Conservation (phyloP, 2,329 filamentous ascomycete genomes). For the Penicillium sclerotiorum region DNA sequence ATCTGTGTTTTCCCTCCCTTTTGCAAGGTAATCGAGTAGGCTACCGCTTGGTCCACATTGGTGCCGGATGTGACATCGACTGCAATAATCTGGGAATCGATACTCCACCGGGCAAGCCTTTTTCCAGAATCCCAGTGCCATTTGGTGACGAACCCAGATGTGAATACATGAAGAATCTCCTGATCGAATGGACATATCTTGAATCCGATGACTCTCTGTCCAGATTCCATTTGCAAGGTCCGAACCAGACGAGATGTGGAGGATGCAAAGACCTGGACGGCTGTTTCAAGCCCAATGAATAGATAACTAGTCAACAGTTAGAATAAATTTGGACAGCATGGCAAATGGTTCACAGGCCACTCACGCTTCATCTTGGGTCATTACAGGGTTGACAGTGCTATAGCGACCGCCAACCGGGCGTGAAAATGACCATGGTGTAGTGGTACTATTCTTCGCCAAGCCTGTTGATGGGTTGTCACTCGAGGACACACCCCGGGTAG, state of each 20-base stretch:
- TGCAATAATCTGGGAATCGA: constrained; percentile 39
- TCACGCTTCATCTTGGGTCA: constrained; percentile 60
- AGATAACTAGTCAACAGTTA: constrained; percentile 59
- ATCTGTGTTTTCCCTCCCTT: constrained; percentile 44
- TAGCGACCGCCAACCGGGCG: constrained; percentile 58
- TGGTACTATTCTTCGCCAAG: constrained; percentile 16
- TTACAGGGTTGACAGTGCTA: constrained; percentile 58
- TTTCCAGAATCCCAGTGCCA: constrained; percentile 61
- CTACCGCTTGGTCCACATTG: constrained; percentile 32
- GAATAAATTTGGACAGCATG: neutral
- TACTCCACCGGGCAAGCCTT: constrained; percentile 48
- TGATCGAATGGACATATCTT: constrained; percentile 55
- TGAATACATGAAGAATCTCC: constrained; percentile 58
- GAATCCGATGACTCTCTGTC: constrained; percentile 54
- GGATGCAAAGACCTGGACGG: constrained; percentile 79
- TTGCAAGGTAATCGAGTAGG: constrained; percentile 42
- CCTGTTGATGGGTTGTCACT: constrained; percentile 11
- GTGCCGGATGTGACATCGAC: constrained; percentile 27
- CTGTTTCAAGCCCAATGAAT: constrained; percentile 72
- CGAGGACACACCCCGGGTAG: constrained; percentile 27
- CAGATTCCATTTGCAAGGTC: constrained; percentile 61
- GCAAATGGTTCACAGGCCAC: constrained; percentile 15
- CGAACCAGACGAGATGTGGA: constrained; percentile 78
- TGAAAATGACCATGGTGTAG: constrained; percentile 50
- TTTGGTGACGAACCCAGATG: constrained; percentile 54